These are phyloP conservation scores for Diddensiella santjacobensis DNA, from an alignment of 805 yeast genomes.

Conservation along the genomic window DNA sequence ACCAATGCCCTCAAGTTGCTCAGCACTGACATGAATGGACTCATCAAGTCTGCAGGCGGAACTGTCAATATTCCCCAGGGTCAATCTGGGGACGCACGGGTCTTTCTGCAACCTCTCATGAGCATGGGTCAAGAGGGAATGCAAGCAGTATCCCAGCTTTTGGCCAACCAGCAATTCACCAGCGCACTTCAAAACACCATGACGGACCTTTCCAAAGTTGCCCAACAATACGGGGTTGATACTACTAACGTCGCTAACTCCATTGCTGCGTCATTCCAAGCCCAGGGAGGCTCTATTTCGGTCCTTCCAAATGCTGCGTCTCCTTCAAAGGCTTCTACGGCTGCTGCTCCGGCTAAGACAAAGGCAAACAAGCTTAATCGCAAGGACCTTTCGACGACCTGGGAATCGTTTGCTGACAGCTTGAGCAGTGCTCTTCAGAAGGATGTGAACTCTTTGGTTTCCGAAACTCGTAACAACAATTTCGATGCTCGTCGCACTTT, in stretches of 20 bases:
- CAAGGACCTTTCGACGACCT: not conserved
- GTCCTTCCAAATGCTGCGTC: not conserved
- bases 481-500: no score
- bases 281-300: not conserved
- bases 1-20: not conserved
- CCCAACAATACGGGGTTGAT: not conserved
- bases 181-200: not conserved
- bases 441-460: not conserved
- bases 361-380: not conserved
- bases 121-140: not conserved
- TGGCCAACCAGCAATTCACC: not conserved
- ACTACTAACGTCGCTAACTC: not conserved
- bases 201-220: not conserved
- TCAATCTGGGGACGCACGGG: not conserved
- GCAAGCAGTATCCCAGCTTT: not conserved
- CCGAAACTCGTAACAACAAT: not conserved
- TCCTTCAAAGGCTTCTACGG: not conserved
- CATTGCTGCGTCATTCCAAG: not conserved
- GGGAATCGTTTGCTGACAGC: not conserved
- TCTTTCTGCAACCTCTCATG: not conserved
- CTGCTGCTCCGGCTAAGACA: not conserved
- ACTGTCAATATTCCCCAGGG: not conserved
- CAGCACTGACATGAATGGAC: not conserved
- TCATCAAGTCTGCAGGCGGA: not conserved
- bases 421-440: not conserved